Base-by-base conservation (phyloP, 192 early-diverging fungal genomes). In the Coemansia sp. region DNA sequence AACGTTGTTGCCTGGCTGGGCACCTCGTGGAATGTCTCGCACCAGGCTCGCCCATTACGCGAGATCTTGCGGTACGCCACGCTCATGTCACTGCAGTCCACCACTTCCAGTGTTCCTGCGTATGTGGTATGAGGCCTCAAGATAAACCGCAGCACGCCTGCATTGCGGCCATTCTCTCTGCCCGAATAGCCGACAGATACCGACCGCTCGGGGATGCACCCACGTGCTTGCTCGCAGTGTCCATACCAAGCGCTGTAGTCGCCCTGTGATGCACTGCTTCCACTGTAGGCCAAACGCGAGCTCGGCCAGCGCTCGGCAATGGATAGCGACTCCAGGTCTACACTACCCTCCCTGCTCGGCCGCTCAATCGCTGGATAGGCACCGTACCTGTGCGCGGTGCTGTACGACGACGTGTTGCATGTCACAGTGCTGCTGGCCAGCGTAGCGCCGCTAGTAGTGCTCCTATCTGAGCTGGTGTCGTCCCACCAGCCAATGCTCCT, bases 11-110 rank as follows among this genome's bases (percentile, higher is more conserved):
- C 47, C 10, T 58, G 41, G 3, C 7, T 31, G 4, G 23, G 16
- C 10, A 64, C 72, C n/a, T 68, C 31, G 57, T 81, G 73, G 50
- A 81, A 81, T 39, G 73, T 66, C 56, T 75, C 65, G 25, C 69
- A 62, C 78, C 78, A 73, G 16, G 60, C 42, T 55, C 53, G 68
- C 10, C 68, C 63, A 16, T 47, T 2, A 13, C 61, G 65, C 7
- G 60, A 33, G 28, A 81, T 69, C 6, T 68, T 71, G 13, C 78
- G 65, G 41, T 81, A 81, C 11, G 52, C 73, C 0, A 75, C 69
- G 4, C 34, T 2, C 31, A 41, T 48, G 20, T 70, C 61, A 14
- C 61, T 66, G 41, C 66, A 63, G 60, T 70, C 64, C 10, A 72
- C 11, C 16, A 72, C 66, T 18, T 81, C 73, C 18, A 75, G 18